Evolutionary conservation across 2,329 filamentous ascomycete genomes (phyloP), one percentile per base, ranked within the genome.

Genomic region (Coniochaeta sp.): DNA sequence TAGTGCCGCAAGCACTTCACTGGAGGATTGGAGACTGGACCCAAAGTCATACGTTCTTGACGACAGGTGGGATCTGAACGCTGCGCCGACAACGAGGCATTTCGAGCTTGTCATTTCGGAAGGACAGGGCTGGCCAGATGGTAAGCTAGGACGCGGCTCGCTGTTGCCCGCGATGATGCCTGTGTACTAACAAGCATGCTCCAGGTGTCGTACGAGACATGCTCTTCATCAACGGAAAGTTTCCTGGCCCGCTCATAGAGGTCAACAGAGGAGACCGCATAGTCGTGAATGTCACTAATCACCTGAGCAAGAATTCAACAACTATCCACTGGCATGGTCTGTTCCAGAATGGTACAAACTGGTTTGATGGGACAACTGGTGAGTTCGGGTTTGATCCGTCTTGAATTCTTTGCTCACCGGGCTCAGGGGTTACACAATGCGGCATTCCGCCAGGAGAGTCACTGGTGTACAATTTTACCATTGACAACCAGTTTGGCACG

Each of bases 191-290:
- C 34, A 36, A 14, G 19, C 11, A 19, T 24, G 11, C 26, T 12
- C 22, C 22, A 47, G 86, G 82, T 3, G 72, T 85, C 22, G 77
- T 72, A 50, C 77, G 81, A 19, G 78, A 77, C 12, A 82, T 88
- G 77, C 82, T 91, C 58, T 83, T 87, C 38, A 89, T 91, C 73
- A 91, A 93, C 68, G 85, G 86, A 36, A 78, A 89, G 68, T 92
- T 89, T 72, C 90, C 90, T 0, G 81, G 90, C 0, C 90, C 90
- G 6, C 72, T 89, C 52, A 83, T 95, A 54, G 84, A 89, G 64
- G 84, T 86, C 63, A 90, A 89, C 65, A 85, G 89, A 64, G 89
- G 88, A 19, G 90, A 95, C 66, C 84, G 81, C 17, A 68, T 89
- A 17, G 70, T 86, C 24, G 79, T 87, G 59, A 82, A 87, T 47